A percentile compares a stretch with the other conserved stretches of the same genome.
Conservation (phyloP, 768 basidiomycete species). For the Sistotremastrum niveocremeum region DNA sequence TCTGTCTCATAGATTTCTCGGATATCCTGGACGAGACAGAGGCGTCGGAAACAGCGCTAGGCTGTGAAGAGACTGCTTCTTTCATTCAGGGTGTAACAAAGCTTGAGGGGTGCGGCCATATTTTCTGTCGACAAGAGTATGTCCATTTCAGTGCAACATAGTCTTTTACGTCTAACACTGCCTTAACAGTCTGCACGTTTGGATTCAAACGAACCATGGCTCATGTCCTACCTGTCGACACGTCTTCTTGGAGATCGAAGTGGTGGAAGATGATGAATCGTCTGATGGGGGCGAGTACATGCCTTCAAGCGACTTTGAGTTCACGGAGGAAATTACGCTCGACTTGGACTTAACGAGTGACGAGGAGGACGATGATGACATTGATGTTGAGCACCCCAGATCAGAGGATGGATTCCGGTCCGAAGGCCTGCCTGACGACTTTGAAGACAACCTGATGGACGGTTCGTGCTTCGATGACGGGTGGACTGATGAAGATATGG, state of each 20-base stretch:
- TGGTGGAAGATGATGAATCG: slow-evolving; percentile 48
- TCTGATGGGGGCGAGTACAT: slow-evolving; percentile 57
- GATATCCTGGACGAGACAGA: slow-evolving; percentile 24
- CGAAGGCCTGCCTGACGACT: background rate
- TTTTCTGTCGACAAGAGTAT: slow-evolving; percentile 57
- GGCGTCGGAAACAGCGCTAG: slow-evolving; percentile 2
- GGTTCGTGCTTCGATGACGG: background rate
- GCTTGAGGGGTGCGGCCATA: slow-evolving; percentile 44
- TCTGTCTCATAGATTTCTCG: slow-evolving; percentile 45
- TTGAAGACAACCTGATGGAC: too few species aligned
- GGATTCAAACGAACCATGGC: slow-evolving; percentile 57
- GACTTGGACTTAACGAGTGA: slow-evolving; percentile 31
- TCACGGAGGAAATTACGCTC: slow-evolving; percentile 25
- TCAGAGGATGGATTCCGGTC: slow-evolving; percentile 20
- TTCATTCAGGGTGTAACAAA: slow-evolving; percentile 36
- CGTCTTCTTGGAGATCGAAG: slow-evolving; percentile 39
- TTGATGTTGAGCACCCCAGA: slow-evolving; percentile 19
- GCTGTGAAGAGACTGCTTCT: slow-evolving; percentile 11
- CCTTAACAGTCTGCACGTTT: slow-evolving; percentile 39
- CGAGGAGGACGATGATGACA: slow-evolving; percentile 23
- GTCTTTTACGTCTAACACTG: background rate
- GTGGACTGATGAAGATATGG: background rate
- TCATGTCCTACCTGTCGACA: slow-evolving; percentile 58
- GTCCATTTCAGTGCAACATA: slow-evolving; percentile 10
- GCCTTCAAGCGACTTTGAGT: slow-evolving; percentile 19